phyloP scores from a whole-genome alignment of 768 basidiomycete genomes.

The Auricularia sp. region DNA sequence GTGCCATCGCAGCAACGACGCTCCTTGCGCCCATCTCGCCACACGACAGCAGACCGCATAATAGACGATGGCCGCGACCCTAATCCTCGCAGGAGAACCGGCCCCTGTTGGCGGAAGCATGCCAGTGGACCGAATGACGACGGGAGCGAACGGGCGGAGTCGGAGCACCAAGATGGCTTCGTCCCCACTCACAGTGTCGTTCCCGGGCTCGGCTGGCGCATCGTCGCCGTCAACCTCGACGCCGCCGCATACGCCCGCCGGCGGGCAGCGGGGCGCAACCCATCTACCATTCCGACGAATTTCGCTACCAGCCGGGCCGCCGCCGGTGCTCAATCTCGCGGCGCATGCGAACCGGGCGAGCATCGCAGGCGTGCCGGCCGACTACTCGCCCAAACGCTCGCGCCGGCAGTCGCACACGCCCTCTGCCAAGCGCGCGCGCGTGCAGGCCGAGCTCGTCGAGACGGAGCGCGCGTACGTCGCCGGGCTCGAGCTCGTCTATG shows the following conservation, averaged over 20 bases:
- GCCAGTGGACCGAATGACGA: too few species aligned
- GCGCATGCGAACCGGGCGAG: slow-evolving; percentile 13
- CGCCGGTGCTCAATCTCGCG: slow-evolving; percentile 32
- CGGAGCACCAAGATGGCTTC: too few species aligned
- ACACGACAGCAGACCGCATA: too few species aligned
- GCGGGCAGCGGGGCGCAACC: slow-evolving; percentile 4
- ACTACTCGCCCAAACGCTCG: slow-evolving; percentile 23
- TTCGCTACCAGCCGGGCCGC: slow-evolving; percentile 28
- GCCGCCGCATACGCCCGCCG: not conserved
- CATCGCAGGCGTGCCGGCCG: slow-evolving; percentile 12
- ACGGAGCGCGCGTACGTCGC: slow-evolving; percentile 76
- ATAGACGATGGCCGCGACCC: too few species aligned
- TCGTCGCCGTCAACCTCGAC: not conserved
- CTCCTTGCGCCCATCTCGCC: too few species aligned
- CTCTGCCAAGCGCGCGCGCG: slow-evolving; percentile 50
- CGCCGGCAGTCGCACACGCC: slow-evolving; percentile 26
- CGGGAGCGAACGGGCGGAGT: too few species aligned
- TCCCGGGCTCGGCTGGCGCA: not conserved
- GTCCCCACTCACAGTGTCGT: not conserved
- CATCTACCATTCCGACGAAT: slow-evolving; percentile 35
- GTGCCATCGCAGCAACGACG: too few species aligned
- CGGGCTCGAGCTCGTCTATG: slow-evolving; percentile 75
- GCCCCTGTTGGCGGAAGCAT: too few species aligned
- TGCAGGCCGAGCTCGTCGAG: slow-evolving; percentile 72
- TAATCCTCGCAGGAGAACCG: too few species aligned